phyloP scores from a whole-genome alignment of 352 stramenopile genomes.

The Globisporangium abappressorium region DNA sequence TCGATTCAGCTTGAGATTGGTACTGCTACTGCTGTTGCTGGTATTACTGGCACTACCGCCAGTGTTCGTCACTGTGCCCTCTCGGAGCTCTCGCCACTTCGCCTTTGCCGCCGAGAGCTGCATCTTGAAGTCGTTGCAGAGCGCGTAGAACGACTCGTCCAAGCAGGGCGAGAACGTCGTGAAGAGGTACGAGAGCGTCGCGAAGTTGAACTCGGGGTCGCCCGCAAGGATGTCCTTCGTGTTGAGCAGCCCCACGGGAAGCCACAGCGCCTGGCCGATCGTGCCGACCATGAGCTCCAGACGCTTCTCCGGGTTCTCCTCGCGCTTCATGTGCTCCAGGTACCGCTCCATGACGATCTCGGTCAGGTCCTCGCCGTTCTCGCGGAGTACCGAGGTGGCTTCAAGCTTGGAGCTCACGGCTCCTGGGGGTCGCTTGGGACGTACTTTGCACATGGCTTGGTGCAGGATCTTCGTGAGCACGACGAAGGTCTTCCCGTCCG shows the following conservation, averaged over 20 bases:
- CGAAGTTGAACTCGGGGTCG: conserved; percentile 79
- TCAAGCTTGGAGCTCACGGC: conserved; percentile 42
- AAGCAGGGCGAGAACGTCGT: conserved; percentile 53
- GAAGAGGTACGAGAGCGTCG: conserved; percentile 67
- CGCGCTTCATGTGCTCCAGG: conserved; percentile 52
- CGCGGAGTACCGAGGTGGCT: conserved; percentile 53
- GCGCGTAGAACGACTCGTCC: conserved; percentile 44
- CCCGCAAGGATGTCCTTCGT: conserved; percentile 65
- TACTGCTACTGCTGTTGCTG: conserved; percentile 1
- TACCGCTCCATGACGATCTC: conserved; percentile 79
- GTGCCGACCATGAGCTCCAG: conserved; percentile 72
- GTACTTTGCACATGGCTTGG: conserved; percentile 54
- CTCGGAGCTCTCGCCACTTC: conserved; percentile 66
- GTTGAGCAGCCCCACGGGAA: conserved; percentile 56
- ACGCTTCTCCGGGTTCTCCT: conserved; percentile 48
- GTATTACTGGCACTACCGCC: neutral
- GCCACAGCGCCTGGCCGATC: conserved; percentile 68
- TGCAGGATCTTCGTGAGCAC: conserved; percentile 67
- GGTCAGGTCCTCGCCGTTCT: conserved; percentile 79
- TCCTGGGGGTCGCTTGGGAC: conserved; percentile 30
- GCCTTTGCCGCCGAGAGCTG: conserved; percentile 50
- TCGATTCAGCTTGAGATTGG: neutral
- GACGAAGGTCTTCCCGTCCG: conserved; percentile 49
- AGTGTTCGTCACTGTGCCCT: conserved; percentile 18
- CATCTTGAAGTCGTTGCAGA: conserved; percentile 50